These are phyloP conservation scores for Hymenotorrendiella dingleyae DNA, from an alignment of 2,329 filamentous ascomycete species.

Conservation along the genomic window DNA sequence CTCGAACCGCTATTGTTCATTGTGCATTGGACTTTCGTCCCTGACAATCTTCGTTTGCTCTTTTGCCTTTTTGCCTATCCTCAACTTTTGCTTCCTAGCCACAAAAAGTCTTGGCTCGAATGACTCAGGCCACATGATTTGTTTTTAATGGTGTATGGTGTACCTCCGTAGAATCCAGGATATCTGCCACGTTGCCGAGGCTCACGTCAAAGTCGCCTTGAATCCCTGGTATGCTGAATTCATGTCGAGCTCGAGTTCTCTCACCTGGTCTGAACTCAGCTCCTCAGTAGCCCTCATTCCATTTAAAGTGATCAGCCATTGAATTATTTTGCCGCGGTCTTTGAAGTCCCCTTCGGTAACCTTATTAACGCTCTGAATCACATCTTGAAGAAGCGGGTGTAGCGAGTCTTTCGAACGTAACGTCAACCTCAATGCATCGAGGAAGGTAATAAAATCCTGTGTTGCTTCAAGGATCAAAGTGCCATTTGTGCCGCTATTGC, in stretches of 20 bases:
- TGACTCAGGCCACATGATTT: too few relatives aligned
- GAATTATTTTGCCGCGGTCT: constrained; percentile 91
- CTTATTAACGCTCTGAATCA: constrained; percentile 95
- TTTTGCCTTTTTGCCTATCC: too few relatives aligned
- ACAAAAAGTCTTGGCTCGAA: too few relatives aligned
- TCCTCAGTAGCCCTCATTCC: constrained; percentile 97
- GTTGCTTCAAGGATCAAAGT: constrained; percentile 81
- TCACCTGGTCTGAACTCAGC: constrained; percentile 75
- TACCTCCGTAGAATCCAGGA: too few relatives aligned
- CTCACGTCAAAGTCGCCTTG: constrained; percentile 46
- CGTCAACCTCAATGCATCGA: constrained; percentile 89
- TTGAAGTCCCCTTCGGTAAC: constrained; percentile 95
- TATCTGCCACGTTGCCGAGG: too few relatives aligned
- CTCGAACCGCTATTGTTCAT: too few relatives aligned
- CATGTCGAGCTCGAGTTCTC: constrained; percentile 89
- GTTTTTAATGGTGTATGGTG: too few relatives aligned
- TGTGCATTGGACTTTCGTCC: too few relatives aligned
- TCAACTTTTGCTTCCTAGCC: too few relatives aligned
- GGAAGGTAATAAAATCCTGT: constrained; percentile 96
- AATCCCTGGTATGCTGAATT: constrained; percentile 93
- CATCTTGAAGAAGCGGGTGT: constrained; percentile 90
- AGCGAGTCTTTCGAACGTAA: constrained; percentile 91
- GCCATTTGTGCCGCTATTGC: constrained; percentile 36
- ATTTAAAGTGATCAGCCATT: constrained; percentile 95
- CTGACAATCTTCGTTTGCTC: too few relatives aligned